Evolutionary conservation across 1,284 basidiomycete species (phyloP), one percentile per base, ranked within the genome.

Genomic region (Somion occarium): DNA sequence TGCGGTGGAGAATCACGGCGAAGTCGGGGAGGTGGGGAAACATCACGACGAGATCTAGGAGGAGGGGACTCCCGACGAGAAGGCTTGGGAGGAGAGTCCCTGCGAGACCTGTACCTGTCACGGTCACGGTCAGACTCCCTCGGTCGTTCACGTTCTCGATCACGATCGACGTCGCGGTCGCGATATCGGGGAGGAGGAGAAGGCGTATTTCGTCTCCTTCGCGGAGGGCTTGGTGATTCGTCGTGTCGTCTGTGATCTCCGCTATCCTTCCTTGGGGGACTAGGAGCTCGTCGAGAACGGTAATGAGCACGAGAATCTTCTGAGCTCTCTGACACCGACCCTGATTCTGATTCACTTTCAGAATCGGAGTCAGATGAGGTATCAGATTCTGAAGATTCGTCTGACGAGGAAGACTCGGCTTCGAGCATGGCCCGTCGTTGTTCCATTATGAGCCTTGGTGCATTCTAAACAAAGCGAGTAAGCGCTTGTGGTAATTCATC

Each of bases 381-480:
- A 44, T 63, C 69, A 55, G 75, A 68, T 51, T 72, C 72, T 0
- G 73, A 71, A 24, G 68, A 71, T 15, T 68, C 62, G 47, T 58
- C 65, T 44, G 74, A 64, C 0, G 69, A 64, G 45, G 48, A 50
- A 69, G 68, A 26, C 64, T 61, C 13, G 72, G 69, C 49, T 73
- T 77, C 0, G 76, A 77, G 75, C 75, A 88, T 82, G 1, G 88
- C 88, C 37, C 91, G 87, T 15, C 92, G 85, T 70, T 98, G 93
- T 63, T 94, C 93, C 80, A 96, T 88, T 57, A 97, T 89, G 37
- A 96, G 65, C 53, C 85, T 83, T 3, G 94, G 94, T 1, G 93
- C 93, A 60, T 95, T 94, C 88, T 94, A 54, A 19, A 2, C n/a
- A 20, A 48, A 38, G 45, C 22, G 1, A 46, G 15, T 38, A 34